Conservation (phyloP, 352 stramenopile species). For the Phytopythium vexans region DNA sequence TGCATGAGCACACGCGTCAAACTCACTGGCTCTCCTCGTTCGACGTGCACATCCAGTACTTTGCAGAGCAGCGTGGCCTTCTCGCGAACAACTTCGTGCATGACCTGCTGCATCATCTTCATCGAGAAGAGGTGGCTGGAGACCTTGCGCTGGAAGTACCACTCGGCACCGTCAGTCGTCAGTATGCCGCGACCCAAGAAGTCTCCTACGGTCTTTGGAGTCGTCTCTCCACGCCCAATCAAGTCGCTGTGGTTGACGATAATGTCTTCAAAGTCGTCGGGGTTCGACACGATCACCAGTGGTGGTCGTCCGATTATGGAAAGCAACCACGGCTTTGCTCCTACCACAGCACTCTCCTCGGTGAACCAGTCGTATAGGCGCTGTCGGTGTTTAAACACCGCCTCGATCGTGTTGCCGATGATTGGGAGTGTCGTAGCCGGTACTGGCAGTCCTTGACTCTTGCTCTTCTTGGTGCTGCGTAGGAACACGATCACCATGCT, state of each 20-base stretch:
- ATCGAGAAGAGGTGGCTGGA: slow-evolving; percentile 86
- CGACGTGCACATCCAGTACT: slow-evolving; percentile 21
- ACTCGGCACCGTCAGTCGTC: slow-evolving; percentile 49
- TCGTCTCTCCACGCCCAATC: slow-evolving; percentile 44
- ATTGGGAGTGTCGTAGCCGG: slow-evolving; percentile 32
- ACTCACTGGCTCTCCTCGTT: slow-evolving; percentile 20
- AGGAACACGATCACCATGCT: too few relatives aligned
- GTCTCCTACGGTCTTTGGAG: slow-evolving; percentile 28
- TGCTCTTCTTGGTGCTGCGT: too few relatives aligned
- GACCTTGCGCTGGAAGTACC: slow-evolving; percentile 63
- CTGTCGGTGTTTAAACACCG: slow-evolving; percentile 14
- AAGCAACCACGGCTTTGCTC: slow-evolving; percentile 23
- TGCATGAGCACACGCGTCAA: slow-evolving; percentile 59
- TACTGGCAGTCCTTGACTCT: too few relatives aligned
- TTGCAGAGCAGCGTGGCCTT: slow-evolving; percentile 32
- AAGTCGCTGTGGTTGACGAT: slow-evolving; percentile 41
- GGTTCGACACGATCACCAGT: slow-evolving; percentile 15
- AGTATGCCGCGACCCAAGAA: slow-evolving; percentile 71
- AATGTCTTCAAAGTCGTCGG: slow-evolving; percentile 37
- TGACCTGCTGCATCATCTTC: slow-evolving; percentile 40
- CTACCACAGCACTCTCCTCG: slow-evolving; percentile 18
- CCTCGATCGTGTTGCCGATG: slow-evolving; percentile 36
- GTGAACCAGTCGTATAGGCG: slow-evolving; percentile 36
- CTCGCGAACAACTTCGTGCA: slow-evolving; percentile 37
- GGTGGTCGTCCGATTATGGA: slow-evolving; percentile 12